These are phyloP conservation scores for Setaria viridis DNA, from an alignment of 202 grass and related monocot species.

Conservation along the genomic window DNA sequence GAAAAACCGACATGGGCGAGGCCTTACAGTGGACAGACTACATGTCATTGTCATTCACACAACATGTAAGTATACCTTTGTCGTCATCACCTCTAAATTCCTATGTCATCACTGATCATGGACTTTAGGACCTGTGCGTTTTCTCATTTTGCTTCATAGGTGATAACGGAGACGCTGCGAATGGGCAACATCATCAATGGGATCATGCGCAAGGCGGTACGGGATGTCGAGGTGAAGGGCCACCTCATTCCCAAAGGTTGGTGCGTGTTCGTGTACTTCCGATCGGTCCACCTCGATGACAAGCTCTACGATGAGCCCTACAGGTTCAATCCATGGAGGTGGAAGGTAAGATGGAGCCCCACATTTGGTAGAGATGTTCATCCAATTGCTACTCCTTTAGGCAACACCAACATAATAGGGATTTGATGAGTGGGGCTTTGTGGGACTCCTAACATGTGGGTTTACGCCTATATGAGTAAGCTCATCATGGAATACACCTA, in stretches of 20 bases:
- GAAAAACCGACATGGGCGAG: slow-evolving; percentile 56
- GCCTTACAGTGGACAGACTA: slow-evolving; percentile 88
- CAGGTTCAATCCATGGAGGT: slow-evolving; percentile 98
- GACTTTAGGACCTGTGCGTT: background rate
- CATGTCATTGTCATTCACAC: slow-evolving; percentile 92
- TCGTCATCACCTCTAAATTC: background rate
- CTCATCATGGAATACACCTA: slow-evolving; percentile 35
- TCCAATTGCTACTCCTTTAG: slow-evolving; percentile 56
- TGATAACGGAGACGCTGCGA: slow-evolving; percentile 82
- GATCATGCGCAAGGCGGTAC: slow-evolving; percentile 94
- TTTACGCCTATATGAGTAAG: slow-evolving; percentile 34
- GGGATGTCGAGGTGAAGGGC: slow-evolving; percentile 84
- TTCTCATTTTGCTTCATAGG: slow-evolving; percentile 33
- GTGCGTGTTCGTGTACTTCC: slow-evolving; percentile 92
- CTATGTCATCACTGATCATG: background rate
- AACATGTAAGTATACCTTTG: slow-evolving; percentile 63
- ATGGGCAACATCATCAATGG: slow-evolving; percentile 93
- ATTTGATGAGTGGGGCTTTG: slow-evolving; percentile 38
- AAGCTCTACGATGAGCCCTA: slow-evolving; percentile 69
- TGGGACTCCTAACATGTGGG: slow-evolving; percentile 58
- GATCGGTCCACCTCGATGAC: slow-evolving; percentile 89
- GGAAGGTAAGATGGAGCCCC: slow-evolving; percentile 80
- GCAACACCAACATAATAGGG: slow-evolving; percentile 48
- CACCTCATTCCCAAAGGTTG: slow-evolving; percentile 96
- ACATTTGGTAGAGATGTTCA: slow-evolving; percentile 57